These are phyloP conservation scores for Aleurites moluccanus DNA, from an alignment of 441 rosid species.

Conservation along the genomic window DNA sequence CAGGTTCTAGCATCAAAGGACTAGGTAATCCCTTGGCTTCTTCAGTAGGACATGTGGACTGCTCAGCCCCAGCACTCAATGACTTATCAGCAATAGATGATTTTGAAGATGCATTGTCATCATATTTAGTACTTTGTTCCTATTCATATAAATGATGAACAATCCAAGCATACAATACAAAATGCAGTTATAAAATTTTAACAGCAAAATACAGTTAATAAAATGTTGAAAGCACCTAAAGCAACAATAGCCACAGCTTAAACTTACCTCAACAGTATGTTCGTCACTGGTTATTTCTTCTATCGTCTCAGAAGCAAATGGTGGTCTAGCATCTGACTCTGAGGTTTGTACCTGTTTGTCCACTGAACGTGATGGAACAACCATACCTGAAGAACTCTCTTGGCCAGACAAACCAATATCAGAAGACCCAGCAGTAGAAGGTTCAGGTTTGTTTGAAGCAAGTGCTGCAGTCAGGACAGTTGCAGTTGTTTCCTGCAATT, in stretches of 20 bases:
- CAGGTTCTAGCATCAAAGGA: constrained; percentile 28
- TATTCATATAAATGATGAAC: constrained; percentile 20
- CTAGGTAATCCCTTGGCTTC: constrained; percentile 27
- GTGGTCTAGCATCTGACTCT: constrained; percentile 32
- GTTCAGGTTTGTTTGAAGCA: constrained; percentile 53
- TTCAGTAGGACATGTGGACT: constrained; percentile 27
- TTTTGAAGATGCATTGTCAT: constrained; percentile 31
- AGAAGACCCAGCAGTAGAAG: constrained; percentile 43
- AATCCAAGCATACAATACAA: background rate
- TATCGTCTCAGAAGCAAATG: constrained; percentile 33
- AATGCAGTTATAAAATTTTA: constrained; percentile 1
- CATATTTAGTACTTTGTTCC: constrained; percentile 26
- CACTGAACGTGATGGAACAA: constrained; percentile 34
- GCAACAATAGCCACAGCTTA: constrained; percentile 9
- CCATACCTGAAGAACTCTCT: constrained; percentile 46
- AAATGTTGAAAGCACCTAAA: constrained; percentile 10
- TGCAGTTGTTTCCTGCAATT: constrained; percentile 75
- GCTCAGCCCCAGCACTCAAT: constrained; percentile 28
- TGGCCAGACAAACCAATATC: constrained; percentile 32
- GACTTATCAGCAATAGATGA: constrained; percentile 27
- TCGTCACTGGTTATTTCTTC: constrained; percentile 31
- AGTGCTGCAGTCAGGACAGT: constrained; percentile 69
- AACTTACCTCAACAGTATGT: constrained; percentile 41
- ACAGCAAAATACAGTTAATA: background rate
- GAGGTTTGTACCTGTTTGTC: constrained; percentile 32